Conservation (phyloP, 2,329 filamentous ascomycete species). For the Diaporthe nobilis region DNA sequence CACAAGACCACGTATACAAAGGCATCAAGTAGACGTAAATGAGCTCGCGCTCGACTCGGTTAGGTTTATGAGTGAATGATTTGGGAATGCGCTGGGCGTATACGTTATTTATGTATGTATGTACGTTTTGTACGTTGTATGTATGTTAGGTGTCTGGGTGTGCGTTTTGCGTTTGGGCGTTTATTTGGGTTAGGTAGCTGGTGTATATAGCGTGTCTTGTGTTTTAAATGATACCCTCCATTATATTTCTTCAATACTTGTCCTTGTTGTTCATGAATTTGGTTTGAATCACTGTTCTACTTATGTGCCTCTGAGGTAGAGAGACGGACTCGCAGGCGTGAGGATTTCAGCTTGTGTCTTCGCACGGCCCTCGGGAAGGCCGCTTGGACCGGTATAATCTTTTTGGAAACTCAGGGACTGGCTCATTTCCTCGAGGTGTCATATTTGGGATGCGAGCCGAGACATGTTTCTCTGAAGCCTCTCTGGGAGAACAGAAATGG, state of each 20-base stretch:
- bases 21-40: constrained; percentile 41
- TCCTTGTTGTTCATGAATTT: too few relatives aligned
- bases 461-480: background rate
- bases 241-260: background rate
- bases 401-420: background rate
- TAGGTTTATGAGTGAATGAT: constrained; percentile 52
- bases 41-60: constrained; percentile 32
- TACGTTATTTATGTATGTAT: constrained; percentile 32
- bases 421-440: background rate
- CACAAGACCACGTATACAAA: constrained; percentile 41
- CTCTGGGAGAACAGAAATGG: background rate
- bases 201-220: constrained; percentile 14
- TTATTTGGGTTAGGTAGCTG: background rate
- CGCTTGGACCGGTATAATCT: background rate
- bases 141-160: constrained; percentile 38
- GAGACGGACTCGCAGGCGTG: background rate
- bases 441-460: too few relatives aligned
- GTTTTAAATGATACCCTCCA: constrained; percentile 21
- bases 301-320: background rate
- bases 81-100: constrained; percentile 33
- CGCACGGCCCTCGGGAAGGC: background rate
- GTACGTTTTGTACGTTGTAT: constrained; percentile 42
- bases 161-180: constrained; percentile 20
- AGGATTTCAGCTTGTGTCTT: background rate
- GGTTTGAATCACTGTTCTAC: background rate